Base-by-base conservation (phyloP, 805 yeast genomes). In the Saccharomyces jurei region DNA sequence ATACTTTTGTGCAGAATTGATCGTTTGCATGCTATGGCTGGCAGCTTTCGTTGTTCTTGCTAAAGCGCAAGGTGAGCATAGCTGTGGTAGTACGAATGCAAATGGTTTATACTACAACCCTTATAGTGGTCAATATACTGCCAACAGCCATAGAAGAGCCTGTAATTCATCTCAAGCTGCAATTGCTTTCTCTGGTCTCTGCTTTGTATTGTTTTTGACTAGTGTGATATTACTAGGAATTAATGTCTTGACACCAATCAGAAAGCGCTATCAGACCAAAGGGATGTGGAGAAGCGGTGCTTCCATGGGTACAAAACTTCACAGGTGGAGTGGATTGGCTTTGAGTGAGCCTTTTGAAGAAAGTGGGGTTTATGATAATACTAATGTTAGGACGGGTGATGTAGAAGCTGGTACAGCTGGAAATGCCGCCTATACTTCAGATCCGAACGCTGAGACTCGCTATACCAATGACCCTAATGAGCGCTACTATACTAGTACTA, bases 1-100 rank as follows among this genome's bases (percentile, higher is more conserved):
- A 1, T 41, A 67, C 30, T 51, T 70, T 8, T 21, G 66, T 6
- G 54, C 61, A 22, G 76, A 72, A 54, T 41, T 62, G 4, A 28
- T 71, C 6, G 28, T 72, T 44, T 48, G 63, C 13, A 49, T 69
- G 29, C 51, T 72, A 22, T 71, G 74, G 74, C 53, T 73, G n/a
- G 58, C 66, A 49, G 66, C 70, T 1, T 73, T 71, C 50, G 63
- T 73, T 50, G 72, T 72, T 25, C 59, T 63, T 13, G 73, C 74
- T 6, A 55, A 68, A 10, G 58, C 61, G 3, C 64, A 65, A 51
- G 69, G 73, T 44, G 61, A 64, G 13, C 61, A 57, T 22, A 56
- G 67, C 13, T 72, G 76, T 56, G 50, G 55, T 1, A 55, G 55
- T 22, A 58, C 36, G 11, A 27, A 54, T 14, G 56, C 63, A 9